These are phyloP conservation scores for Phytophthora hybrid DNA, from an alignment of 352 stramenopile species.

Conservation along the genomic window DNA sequence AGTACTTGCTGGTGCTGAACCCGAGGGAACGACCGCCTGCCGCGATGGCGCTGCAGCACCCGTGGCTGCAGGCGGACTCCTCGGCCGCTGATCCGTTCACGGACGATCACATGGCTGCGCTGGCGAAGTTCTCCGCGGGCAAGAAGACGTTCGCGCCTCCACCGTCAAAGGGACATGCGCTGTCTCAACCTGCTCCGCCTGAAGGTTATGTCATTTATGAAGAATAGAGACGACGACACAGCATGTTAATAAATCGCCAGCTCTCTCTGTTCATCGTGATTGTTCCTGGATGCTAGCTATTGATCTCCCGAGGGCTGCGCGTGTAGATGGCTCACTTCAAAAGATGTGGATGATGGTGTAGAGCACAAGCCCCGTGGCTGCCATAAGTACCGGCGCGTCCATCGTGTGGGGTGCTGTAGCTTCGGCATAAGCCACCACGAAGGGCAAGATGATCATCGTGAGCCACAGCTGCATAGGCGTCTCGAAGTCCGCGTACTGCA, in stretches of 20 bases:
- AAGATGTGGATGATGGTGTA: constrained; percentile 84
- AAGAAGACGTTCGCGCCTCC: constrained; percentile 45
- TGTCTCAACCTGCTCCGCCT: constrained; percentile 27
- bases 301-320: constrained; percentile 20
- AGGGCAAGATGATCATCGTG: constrained; percentile 85
- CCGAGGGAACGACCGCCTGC: constrained; percentile 68
- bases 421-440: constrained; percentile 85
- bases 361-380: constrained; percentile 76
- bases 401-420: constrained; percentile 88
- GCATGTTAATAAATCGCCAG: constrained; percentile 41
- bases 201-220: constrained; percentile 37
- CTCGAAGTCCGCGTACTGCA: constrained; percentile 85
- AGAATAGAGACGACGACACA: constrained; percentile 15
- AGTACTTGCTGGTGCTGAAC: constrained; percentile 74
- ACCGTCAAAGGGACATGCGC: constrained; percentile 28
- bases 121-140: constrained; percentile 58
- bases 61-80: constrained; percentile 68
- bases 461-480: constrained; percentile 72
- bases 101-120: constrained; percentile 53
- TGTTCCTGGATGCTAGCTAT: constrained; percentile 12
- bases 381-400: constrained; percentile 89
- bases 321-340: constrained; percentile 32
- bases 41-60: constrained; percentile 68
- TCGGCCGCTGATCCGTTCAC: constrained; percentile 47
- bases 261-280: constrained; percentile 33